Evolutionary conservation across 495 filamentous ascomycete genomes (phyloP).

Genomic region (Trichocladium uniseriatum): DNA sequence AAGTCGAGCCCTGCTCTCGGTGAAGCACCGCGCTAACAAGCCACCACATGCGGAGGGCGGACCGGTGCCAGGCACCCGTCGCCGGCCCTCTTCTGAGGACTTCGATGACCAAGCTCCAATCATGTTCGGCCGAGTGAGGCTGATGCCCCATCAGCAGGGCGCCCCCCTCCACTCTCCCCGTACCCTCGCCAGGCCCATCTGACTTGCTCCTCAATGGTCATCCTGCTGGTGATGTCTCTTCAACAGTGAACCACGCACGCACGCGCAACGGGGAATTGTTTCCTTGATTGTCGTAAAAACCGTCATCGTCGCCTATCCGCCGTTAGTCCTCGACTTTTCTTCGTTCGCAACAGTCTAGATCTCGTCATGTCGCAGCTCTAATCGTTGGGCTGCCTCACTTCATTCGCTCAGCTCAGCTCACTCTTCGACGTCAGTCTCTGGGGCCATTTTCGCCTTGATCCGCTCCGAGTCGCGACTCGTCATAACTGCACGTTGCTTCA

Average conservation of each 20-base stretch:
- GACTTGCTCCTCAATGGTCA: conserved; percentile 26
- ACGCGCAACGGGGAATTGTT: conserved; percentile 4
- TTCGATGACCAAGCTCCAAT: conserved; percentile 28
- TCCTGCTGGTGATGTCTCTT: conserved; percentile 17
- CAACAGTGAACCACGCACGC: conserved; percentile 3
- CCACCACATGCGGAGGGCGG: conserved; percentile 13
- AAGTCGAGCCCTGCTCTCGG: conserved; percentile 15
- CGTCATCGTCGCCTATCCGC: not conserved
- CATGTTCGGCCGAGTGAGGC: conserved; percentile 23
- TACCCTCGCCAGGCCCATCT: conserved; percentile 28
- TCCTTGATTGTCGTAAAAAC: conserved; percentile 15
- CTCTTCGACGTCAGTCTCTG: not conserved
- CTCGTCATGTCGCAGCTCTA: not conserved
- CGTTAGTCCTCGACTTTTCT: not conserved
- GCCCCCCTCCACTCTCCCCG: conserved; percentile 13
- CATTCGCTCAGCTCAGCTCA: not conserved
- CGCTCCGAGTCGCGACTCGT: not conserved
- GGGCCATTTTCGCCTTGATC: not conserved
- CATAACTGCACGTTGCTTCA: not conserved
- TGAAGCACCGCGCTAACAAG: conserved; percentile 14
- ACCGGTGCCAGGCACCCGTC: conserved; percentile 25
- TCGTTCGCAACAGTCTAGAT: not conserved
- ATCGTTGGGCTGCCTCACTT: not conserved
- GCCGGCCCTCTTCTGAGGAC: conserved; percentile 19
- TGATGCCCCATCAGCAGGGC: conserved; percentile 30